Percentiles rank a stretch among this genome's conserved stretches.
These are phyloP conservation scores for Penicillium macrosclerotiorum DNA, from an alignment of 495 filamentous ascomycete species.

Conservation along the genomic window DNA sequence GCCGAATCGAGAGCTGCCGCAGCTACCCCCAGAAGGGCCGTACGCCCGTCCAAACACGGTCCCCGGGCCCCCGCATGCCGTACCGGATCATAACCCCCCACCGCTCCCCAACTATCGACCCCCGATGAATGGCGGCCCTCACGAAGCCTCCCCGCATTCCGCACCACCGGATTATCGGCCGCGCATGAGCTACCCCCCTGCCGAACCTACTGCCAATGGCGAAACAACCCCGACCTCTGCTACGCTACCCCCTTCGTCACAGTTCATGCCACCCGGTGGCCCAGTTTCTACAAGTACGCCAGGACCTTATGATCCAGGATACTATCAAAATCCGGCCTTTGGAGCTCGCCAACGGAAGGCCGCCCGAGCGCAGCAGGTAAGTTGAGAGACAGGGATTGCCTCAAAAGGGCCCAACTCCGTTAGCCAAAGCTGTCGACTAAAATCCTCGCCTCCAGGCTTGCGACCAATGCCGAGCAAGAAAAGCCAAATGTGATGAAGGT, in stretches of 20 bases:
- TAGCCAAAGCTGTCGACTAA: too few species aligned
- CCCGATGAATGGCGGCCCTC: constrained; percentile 35
- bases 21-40: constrained; percentile 34
- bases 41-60: constrained; percentile 37
- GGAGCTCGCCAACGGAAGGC: constrained; percentile 42
- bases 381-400: neutral
- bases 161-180: constrained; percentile 39
- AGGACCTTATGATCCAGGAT: constrained; percentile 29
- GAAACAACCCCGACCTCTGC: constrained; percentile 27
- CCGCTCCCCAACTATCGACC: constrained; percentile 30
- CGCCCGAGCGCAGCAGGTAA: constrained; percentile 43
- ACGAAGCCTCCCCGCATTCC: constrained; percentile 36
- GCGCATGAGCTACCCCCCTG: constrained; percentile 34
- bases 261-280: constrained; percentile 29
- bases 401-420: neutral
- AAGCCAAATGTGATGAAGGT: constrained; percentile 64
- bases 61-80: constrained; percentile 29
- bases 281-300: constrained; percentile 23
- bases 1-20: constrained; percentile 41
- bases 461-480: constrained; percentile 59
- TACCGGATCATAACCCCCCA: constrained; percentile 21
- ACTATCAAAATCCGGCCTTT: constrained; percentile 33
- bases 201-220: constrained; percentile 25
- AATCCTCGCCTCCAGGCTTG: constrained; percentile 59
- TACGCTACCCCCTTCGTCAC: constrained; percentile 23